phyloP scores from a whole-genome alignment of 192 early-diverging fungal species.

The Coemansia sp. region DNA sequence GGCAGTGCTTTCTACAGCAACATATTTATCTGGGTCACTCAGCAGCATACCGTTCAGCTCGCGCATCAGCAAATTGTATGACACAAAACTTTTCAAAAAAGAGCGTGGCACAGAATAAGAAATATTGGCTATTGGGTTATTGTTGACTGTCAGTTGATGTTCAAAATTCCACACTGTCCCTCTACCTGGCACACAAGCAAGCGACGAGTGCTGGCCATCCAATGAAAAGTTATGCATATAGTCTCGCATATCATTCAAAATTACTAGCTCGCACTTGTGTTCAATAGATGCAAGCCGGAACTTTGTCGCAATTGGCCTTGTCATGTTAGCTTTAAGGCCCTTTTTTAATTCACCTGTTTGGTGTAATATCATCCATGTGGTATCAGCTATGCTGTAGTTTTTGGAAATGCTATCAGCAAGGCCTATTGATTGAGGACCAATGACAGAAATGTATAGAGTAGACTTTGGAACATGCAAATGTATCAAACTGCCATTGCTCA shows the following conservation, averaged over 20 bases:
- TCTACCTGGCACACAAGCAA: conserved; percentile 48
- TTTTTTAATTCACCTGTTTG: not conserved
- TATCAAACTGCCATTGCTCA: conserved; percentile 68
- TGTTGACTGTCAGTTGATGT: conserved; percentile 65
- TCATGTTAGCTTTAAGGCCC: not conserved
- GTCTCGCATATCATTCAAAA: not conserved
- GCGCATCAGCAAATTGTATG: conserved; percentile 94
- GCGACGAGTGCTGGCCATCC: conserved; percentile 6
- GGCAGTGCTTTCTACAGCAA: conserved; percentile 72
- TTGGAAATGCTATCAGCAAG: not conserved
- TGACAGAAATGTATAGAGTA: conserved; percentile 66
- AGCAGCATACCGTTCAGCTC: conserved; percentile 87
- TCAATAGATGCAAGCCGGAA: conserved; percentile 70
- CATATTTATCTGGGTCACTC: conserved; percentile 85
- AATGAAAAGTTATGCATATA: not conserved
- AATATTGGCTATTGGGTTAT: conserved; percentile 59
- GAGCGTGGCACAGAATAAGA: conserved; percentile 54
- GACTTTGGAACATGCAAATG: conserved; percentile 65
- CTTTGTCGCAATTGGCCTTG: conserved; percentile 64
- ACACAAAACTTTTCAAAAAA: conserved; percentile 76
- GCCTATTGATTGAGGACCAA: not conserved
- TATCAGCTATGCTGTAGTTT: not conserved
- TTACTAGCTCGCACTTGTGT: conserved; percentile 62
- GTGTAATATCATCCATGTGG: not conserved
- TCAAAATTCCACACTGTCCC: conserved; percentile 90